Evolutionary conservation across 1,284 basidiomycete genomes (phyloP).

Genomic region (Inonotus obliquus): DNA sequence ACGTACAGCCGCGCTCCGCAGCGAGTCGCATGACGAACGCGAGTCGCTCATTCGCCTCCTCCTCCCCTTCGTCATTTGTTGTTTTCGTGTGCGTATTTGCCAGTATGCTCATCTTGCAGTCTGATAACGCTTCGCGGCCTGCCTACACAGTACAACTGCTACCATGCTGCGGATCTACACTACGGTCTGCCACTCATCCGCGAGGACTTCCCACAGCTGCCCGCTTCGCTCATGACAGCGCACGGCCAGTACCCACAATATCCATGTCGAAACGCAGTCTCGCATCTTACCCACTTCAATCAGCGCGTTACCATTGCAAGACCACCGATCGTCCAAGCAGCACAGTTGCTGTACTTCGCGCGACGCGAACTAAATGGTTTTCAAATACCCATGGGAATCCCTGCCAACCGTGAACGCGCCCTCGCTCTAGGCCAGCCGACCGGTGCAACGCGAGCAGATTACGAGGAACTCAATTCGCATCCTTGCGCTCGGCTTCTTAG

Average conservation of each 20-base stretch:
- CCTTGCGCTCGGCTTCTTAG: conserved; percentile 29
- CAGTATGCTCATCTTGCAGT: background rate
- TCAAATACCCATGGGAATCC: conserved; percentile 41
- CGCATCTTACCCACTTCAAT: conserved; percentile 37
- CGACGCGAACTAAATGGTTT: conserved; percentile 49
- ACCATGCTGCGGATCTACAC: conserved; percentile 57
- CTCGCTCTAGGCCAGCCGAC: conserved; percentile 26
- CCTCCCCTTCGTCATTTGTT: conserved; percentile 53
- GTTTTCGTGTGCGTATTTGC: conserved; percentile 40
- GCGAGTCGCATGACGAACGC: conserved; percentile 36
- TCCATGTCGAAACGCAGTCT: conserved; percentile 31
- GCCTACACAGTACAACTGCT: conserved; percentile 44
- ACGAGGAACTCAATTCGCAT: conserved; percentile 51
- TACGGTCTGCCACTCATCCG: conserved; percentile 44
- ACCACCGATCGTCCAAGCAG: conserved; percentile 51
- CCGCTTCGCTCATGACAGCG: conserved; percentile 41
- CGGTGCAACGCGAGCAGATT: conserved; percentile 54
- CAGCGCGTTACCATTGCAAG: conserved; percentile 34
- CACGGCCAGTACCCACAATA: conserved; percentile 59
- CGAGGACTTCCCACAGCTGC: conserved; percentile 22
- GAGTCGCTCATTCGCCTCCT: conserved; percentile 45
- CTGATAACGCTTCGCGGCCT: background rate
- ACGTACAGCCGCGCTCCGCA: conserved; percentile 41
- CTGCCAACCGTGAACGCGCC: conserved; percentile 41
- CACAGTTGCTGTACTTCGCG: conserved; percentile 59